These are phyloP conservation scores for Ophiostoma fasciatum DNA, from an alignment of 2,329 filamentous ascomycete genomes.

Conservation along the genomic window DNA sequence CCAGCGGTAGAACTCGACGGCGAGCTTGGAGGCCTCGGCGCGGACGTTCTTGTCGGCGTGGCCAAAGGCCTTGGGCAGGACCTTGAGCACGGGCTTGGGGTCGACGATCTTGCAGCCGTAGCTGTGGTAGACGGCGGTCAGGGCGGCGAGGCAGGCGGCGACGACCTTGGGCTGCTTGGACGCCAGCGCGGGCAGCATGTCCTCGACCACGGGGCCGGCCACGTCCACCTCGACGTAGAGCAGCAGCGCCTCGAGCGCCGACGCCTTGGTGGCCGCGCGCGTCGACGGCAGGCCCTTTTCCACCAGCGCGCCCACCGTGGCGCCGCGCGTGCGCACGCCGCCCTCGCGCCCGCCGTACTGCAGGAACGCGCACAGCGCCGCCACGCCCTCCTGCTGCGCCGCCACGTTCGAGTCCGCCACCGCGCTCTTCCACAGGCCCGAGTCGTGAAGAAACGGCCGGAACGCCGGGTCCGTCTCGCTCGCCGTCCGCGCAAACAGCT, in stretches of 20 bases:
- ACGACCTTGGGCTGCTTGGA: slow-evolving; percentile 90
- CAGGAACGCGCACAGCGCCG: slow-evolving; percentile 77
- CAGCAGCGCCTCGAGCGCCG: slow-evolving; percentile 70
- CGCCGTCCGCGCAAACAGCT: slow-evolving; percentile 70
- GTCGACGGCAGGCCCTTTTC: slow-evolving; percentile 88
- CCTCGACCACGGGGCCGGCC: slow-evolving; percentile 74
- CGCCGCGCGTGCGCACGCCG: slow-evolving; percentile 59
- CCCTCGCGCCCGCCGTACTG: slow-evolving; percentile 77
- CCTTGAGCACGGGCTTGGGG: slow-evolving; percentile 81
- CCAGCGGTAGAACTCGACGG: slow-evolving; percentile 94
- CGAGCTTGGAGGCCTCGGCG: slow-evolving; percentile 79
- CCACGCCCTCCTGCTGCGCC: slow-evolving; percentile 84
- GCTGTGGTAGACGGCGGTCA: slow-evolving; percentile 78
- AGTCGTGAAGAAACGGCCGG: slow-evolving; percentile 72
- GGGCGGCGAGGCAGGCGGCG: slow-evolving; percentile 51
- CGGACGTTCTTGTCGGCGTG: slow-evolving; percentile 98
- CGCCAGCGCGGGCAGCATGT: slow-evolving; percentile 66
- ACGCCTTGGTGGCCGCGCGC: slow-evolving; percentile 76
- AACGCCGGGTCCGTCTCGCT: slow-evolving; percentile 80
- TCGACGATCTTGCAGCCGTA: slow-evolving; percentile 93
- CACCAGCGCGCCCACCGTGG: slow-evolving; percentile 63
- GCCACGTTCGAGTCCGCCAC: slow-evolving; percentile 93
- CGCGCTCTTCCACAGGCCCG: slow-evolving; percentile 78
- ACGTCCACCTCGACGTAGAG: slow-evolving; percentile 84
- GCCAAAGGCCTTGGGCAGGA: slow-evolving; percentile 79